Evolutionary conservation across 495 filamentous ascomycete species (phyloP).

Genomic region (Rostrohypoxylon terebratum): DNA sequence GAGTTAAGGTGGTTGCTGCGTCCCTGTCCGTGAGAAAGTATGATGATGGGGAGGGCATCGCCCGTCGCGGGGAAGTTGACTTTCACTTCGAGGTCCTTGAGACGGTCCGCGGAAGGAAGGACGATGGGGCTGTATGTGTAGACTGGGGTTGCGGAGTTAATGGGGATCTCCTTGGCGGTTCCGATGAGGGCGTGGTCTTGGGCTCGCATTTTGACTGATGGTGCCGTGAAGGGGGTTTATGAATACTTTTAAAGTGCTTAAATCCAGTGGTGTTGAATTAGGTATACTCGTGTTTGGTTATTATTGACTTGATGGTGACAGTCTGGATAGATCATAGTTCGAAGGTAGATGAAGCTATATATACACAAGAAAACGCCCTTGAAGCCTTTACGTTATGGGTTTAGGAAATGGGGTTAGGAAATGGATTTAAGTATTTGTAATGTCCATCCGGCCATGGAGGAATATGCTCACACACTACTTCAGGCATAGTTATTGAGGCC

Average conservation of each 20-base stretch:
- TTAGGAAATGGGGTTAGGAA: no score
- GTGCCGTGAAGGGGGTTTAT: not conserved
- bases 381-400: conserved; percentile 21
- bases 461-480: not conserved
- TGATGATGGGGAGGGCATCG: conserved; percentile 54
- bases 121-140: conserved; percentile 57
- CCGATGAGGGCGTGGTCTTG: conserved; percentile 54
- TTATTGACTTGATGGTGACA: conserved; percentile 3
- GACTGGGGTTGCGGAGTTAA: conserved; percentile 49
- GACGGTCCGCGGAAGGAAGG: conserved; percentile 47
- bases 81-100: conserved; percentile 49
- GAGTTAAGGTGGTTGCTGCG: conserved; percentile 58
- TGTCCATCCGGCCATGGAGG: not conserved
- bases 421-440: conserved; percentile 21
- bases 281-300: not conserved
- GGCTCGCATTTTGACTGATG: conserved; percentile 40
- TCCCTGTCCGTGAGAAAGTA: conserved; percentile 59
- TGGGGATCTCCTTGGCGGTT: conserved; percentile 53
- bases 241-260: not conserved
- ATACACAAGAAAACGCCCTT: conserved; percentile 7
- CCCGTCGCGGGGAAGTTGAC: conserved; percentile 51
- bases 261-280: not conserved
- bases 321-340: not conserved
- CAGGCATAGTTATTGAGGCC: not conserved
- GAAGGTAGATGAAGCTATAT: not conserved